Base-by-base conservation (phyloP, 495 filamentous ascomycete species). In the Annulohypoxylon bovei region DNA sequence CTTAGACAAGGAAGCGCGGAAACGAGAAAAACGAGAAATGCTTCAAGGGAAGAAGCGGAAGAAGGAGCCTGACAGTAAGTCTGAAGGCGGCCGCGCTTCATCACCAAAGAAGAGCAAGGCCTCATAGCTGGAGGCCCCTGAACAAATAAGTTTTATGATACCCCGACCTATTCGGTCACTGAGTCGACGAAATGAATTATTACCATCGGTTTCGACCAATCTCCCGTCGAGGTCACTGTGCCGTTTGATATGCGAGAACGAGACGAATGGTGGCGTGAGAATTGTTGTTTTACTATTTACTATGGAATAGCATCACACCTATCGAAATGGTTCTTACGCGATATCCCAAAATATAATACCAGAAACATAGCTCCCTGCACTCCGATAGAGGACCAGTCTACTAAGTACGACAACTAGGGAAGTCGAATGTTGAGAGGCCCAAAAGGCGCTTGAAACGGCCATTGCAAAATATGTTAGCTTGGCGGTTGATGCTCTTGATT, bases 1-100 rank as follows among this genome's bases (percentile, higher is more conserved):
- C 57, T 80, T 88, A 28, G 87, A 83, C 44, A 86, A 82, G 78
- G 83, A 80, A 59, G 80, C 79, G 7, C 76, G 85, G 62, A 82
- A 82, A 72, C 74, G 81, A 56, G 80, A 82, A 73, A 80, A 84
- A 73, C 79, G 81, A 23, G 79, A 83, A 66, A 60, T 77, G 73
- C 72, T 84, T 35, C 54, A 67, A 23, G 74, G 72, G 5, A 77
- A 76, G 44, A 72, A 72, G 35, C 56, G 72, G 56, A 77, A 75
- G 67, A 77, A 69, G 52, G 62, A 71, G 12, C 23, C 49, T 11
- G 9, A 55, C 16, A 65, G 60, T 33, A 66, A 65, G 28, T 22
- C 39, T 52, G 62, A 63, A 49, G 67, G 37, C 22, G 50, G 50
- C 16, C 62, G 39, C 14, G 50, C 66, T 25, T 33, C 66, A 11